Base-by-base conservation (phyloP, 306 rosid genomes). In the Ochetophila trinervis region DNA sequence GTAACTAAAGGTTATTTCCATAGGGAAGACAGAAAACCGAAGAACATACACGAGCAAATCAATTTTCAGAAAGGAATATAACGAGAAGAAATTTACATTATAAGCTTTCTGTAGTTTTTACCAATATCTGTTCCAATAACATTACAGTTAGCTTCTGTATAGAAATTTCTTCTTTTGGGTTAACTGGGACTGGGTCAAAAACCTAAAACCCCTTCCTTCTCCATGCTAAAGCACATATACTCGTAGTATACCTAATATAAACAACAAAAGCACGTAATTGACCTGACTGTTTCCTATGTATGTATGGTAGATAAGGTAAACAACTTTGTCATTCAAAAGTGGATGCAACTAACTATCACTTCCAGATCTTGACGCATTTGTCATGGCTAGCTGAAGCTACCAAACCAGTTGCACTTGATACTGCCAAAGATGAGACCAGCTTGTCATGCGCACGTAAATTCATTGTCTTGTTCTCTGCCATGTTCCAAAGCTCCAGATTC, bases 301-400 rank as follows among this genome's bases (percentile, higher is more conserved):
- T 53, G 22, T 23, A 14, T 51, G 17, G 21, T 57, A 74, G 60
- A 42, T 24, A 57, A 56, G 63, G 58, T 55, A 65, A 64, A 49
- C 42, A 59, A 44, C 7, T 66, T 53, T 48, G 45, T 40, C 45
- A 40, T 40, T 12, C 45, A 49, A n/a, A 27, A 36, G 44, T n/a
- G 45, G 20, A 55, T n/a, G 67, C 24, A 21, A 51, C 19, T 8
- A n/a, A n/a, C n/a, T 12, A 11, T 17, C 85, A 88, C 77, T 85
- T 86, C 98, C 98, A 92, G 40, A 92, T 63, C 78, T 83, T 92
- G 78, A 89, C 82, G 18, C 65, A 63, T 60, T 72, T 77, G 75
- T 87, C 95, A 48, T 85, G 88, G 73, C 96, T 86, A 20, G 84
- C 80, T 21, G 97, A 86, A 73, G 95, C 97, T 62, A 91, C 73